phyloP scores from a whole-genome alignment of 2,329 filamentous ascomycete species.

The Pezicula carpinea region DNA sequence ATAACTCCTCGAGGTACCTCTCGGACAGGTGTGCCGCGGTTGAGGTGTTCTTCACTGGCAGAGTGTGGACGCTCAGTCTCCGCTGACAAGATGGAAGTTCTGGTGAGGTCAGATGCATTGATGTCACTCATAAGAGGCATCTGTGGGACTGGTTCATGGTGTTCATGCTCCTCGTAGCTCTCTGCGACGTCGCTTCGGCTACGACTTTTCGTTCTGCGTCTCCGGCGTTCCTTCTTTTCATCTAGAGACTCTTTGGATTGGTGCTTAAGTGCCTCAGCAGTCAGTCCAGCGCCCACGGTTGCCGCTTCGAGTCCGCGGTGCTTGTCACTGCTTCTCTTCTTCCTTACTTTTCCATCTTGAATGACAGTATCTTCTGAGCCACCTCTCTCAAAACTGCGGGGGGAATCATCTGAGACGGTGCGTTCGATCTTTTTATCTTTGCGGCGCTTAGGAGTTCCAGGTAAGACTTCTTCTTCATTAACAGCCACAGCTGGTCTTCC shows the following conservation, averaged over 20 bases:
- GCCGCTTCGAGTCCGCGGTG: slow-evolving; percentile 22
- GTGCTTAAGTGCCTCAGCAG: slow-evolving; percentile 59
- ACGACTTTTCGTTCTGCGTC: slow-evolving; percentile 37
- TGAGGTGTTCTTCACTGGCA: slow-evolving; percentile 51
- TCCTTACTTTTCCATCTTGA: slow-evolving; percentile 43
- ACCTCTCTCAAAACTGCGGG: slow-evolving; percentile 32
- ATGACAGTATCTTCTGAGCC: slow-evolving; percentile 41
- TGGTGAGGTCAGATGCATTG: slow-evolving; percentile 79
- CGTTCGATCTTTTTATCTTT: slow-evolving; percentile 47
- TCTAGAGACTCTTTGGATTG: slow-evolving; percentile 58
- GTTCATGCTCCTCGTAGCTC: slow-evolving; percentile 46
- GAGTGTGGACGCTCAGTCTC: slow-evolving; percentile 70
- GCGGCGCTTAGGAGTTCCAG: slow-evolving; percentile 45
- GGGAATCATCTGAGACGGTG: slow-evolving; percentile 19
- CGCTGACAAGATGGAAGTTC: slow-evolving; percentile 81
- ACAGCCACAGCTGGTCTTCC: slow-evolving; percentile 56
- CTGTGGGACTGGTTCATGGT: slow-evolving; percentile 60
- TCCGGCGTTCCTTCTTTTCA: slow-evolving; percentile 36
- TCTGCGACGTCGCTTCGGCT: slow-evolving; percentile 42
- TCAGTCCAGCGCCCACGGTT: slow-evolving; percentile 40
- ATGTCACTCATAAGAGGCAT: slow-evolving; percentile 88
- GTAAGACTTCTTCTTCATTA: slow-evolving; percentile 51
- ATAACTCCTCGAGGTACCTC: slow-evolving; percentile 57
- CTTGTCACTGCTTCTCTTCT: slow-evolving; percentile 22
- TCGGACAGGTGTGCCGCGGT: slow-evolving; percentile 45